Conservation (phyloP, 306 rosid species). For the Comarum palustre region DNA sequence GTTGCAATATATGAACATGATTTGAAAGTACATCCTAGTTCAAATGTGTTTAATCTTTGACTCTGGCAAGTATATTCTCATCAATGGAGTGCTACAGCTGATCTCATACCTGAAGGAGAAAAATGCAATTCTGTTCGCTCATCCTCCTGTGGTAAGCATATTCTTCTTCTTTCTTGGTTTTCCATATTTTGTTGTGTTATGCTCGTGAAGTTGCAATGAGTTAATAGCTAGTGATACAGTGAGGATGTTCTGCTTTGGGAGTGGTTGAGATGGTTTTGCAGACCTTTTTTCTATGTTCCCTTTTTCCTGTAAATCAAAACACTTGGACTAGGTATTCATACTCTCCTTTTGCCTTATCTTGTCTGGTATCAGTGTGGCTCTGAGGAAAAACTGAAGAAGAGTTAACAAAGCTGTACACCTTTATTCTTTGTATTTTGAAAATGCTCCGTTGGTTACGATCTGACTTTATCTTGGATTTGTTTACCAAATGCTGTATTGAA, state of each 20-base stretch:
- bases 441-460: background rate
- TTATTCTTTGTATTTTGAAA: background rate
- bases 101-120: constrained; percentile 17
- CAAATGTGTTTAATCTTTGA: constrained; percentile 10
- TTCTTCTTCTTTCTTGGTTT: background rate
- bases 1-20: background rate
- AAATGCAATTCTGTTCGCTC: constrained; percentile 22
- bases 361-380: background rate
- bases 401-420: background rate
- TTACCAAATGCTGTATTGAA: background rate
- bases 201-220: background rate
- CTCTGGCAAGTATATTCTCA: constrained; percentile 20
- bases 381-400: background rate
- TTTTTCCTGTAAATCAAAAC: background rate
- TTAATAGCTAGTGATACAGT: background rate
- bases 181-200: background rate
- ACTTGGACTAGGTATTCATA: background rate
- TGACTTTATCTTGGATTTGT: background rate
- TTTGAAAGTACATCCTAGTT: background rate
- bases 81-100: constrained; percentile 22
- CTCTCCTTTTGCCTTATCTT: background rate
- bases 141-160: constrained; percentile 14
- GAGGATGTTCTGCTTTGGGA: background rate
- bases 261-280: background rate
- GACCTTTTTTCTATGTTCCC: background rate